Base-by-base conservation (phyloP, 2,329 filamentous ascomycete species). In the Stemphylium beticola region DNA sequence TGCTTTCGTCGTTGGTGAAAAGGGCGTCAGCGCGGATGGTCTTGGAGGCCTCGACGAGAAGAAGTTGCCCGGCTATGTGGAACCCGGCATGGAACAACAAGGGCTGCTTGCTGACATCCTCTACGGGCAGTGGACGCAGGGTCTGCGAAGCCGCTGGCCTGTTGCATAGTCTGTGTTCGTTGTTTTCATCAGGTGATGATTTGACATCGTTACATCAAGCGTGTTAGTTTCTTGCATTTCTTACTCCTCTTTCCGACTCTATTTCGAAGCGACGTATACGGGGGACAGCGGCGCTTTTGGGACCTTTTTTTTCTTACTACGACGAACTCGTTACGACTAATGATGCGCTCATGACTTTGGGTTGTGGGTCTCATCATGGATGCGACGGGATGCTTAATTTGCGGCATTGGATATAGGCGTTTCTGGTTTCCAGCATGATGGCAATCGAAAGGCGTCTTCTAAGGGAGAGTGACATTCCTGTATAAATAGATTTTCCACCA, bases 121-220 rank as follows among this genome's bases (percentile, higher is more conserved):
- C 17, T 98, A 97, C 77, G 86, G 88, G 14, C 85, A 93, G 38
- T 99, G 95, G 95, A 87, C 88, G 2, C 91, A 96, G 54, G 92
- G 92, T 1, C 79, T 98, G 66, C 87, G 87, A 60, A 68, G 58
- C 24, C 65, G 79, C 39, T 82, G 80, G 80, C 71, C 73, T 24
- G 52, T 71, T 22, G 44, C 68, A 14, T 66, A 58, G 33, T 48
- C 37, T 12, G 1, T 20, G 24, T 26, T 37, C 31, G 2, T 29
- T 8, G n/a, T n/a, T n/a, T n/a, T n/a, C n/a, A n/a, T n/a, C n/a
- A n/a, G n/a, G n/a, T n/a, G n/a, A n/a, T n/a, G n/a, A n/a, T n/a
- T n/a, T n/a, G n/a, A n/a, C n/a, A n/a, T n/a, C 26, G 26, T 29
- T 29, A 2, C 10, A 8, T 29, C 11, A 11, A 10, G 8, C 22